Conservation (phyloP, 129 eudicot genomes). For the Dittrichia graveolens region DNA sequence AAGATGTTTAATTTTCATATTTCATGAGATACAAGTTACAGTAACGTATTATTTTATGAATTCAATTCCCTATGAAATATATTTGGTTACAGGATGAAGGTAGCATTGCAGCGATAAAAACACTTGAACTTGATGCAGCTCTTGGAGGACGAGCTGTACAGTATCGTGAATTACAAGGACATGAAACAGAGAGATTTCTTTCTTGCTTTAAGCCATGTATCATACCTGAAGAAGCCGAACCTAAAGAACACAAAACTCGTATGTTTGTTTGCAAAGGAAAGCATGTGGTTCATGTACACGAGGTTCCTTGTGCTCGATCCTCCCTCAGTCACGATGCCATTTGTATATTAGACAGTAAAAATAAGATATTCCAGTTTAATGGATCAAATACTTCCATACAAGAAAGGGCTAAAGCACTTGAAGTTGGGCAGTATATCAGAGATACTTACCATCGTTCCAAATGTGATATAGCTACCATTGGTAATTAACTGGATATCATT, state of each 20-base stretch:
- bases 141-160: conserved; percentile 79
- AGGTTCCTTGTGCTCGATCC: conserved; percentile 90
- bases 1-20: not conserved
- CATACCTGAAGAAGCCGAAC: conserved; percentile 60
- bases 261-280: conserved; percentile 77
- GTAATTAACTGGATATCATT: conserved; percentile 38
- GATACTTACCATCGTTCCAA: conserved; percentile 81
- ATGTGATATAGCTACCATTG: conserved; percentile 84
- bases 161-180: conserved; percentile 84
- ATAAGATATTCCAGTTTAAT: conserved; percentile 83
- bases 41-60: not conserved
- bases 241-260: conserved; percentile 64
- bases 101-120: conserved; percentile 30
- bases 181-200: conserved; percentile 76
- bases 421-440: conserved; percentile 85
- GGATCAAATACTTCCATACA: conserved; percentile 87
- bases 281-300: conserved; percentile 85
- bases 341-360: conserved; percentile 68
- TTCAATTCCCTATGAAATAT: not conserved
- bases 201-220: conserved; percentile 85
- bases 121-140: conserved; percentile 78
- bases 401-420: conserved; percentile 95
- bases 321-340: conserved; percentile 86
- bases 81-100: conserved; percentile 31
- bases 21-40: conserved; percentile 11